phyloP scores from a whole-genome alignment of 2,329 filamentous ascomycete species.

The Botrytis byssoidea region DNA sequence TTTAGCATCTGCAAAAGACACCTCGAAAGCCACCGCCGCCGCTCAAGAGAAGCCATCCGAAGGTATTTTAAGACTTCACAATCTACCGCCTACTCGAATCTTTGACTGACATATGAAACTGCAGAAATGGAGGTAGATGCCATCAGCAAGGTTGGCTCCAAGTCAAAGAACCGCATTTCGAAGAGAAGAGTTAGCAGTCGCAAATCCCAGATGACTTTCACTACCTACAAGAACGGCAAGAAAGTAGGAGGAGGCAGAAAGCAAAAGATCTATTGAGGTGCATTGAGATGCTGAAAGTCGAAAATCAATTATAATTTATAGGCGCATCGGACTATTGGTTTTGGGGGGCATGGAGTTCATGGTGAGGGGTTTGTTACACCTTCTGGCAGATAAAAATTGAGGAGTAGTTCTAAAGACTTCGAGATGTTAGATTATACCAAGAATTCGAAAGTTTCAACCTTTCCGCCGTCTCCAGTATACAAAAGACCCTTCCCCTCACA shows the following conservation, averaged over 20 bases:
- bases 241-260: conserved; percentile 40
- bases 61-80: conserved; percentile 25
- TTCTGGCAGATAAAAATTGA: background rate
- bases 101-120: conserved; percentile 17
- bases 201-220: conserved; percentile 61
- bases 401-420: conserved; percentile 1
- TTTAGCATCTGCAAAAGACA: conserved; percentile 26
- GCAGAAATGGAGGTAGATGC: conserved; percentile 59
- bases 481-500: conserved; percentile 5
- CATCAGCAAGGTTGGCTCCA: conserved; percentile 41
- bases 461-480: background rate
- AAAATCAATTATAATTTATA: background rate
- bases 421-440: background rate
- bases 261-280: conserved; percentile 24
- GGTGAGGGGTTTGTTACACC: background rate
- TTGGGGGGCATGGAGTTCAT: conserved; percentile 23
- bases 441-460: background rate
- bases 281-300: background rate
- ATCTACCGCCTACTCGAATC: background rate
- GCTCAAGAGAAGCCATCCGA: conserved; percentile 30
- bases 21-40: conserved; percentile 18
- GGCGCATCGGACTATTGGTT: conserved; percentile 9
- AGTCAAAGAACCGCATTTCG: conserved; percentile 52
- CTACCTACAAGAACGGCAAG: conserved; percentile 54
- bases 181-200: conserved; percentile 50